phyloP scores from a whole-genome alignment of 2,329 filamentous ascomycete species.

The Niveomyces coronatus region DNA sequence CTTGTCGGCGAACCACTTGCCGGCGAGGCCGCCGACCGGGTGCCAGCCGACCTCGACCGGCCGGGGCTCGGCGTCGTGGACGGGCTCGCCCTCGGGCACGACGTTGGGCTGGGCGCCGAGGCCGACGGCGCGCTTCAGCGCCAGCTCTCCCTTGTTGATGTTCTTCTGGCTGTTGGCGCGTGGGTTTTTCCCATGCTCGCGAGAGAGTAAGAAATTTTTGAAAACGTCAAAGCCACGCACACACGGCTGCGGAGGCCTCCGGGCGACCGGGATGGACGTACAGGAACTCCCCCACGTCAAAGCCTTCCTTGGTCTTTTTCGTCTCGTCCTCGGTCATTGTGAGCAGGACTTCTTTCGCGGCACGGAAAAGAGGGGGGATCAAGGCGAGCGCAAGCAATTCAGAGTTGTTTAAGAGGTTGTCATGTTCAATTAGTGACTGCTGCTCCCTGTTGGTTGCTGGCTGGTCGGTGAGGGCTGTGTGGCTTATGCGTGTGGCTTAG shows the following conservation, averaged over 20 bases:
- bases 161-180: conserved; percentile 18
- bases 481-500: too few species aligned
- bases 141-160: conserved; percentile 24
- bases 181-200: background rate
- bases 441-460: too few species aligned
- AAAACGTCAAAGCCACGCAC: background rate
- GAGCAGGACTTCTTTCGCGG: too few species aligned
- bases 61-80: conserved; percentile 20
- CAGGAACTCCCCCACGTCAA: conserved; percentile 8
- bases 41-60: conserved; percentile 47
- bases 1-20: conserved; percentile 48
- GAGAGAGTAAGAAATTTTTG: too few species aligned
- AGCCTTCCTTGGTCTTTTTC: conserved; percentile 5
- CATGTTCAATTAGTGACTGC: too few species aligned
- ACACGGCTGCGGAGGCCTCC: background rate
- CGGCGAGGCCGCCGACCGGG: conserved; percentile 43
- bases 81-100: conserved; percentile 19
- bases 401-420: too few species aligned
- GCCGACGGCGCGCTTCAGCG: conserved; percentile 25
- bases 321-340: background rate
- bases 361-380: too few species aligned
- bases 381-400: too few species aligned
- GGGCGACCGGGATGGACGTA: background rate
- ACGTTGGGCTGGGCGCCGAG: conserved; percentile 22
- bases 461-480: too few species aligned